phyloP scores from a whole-genome alignment of 2,329 filamentous ascomycete species.

The Diaporthe humulicola region DNA sequence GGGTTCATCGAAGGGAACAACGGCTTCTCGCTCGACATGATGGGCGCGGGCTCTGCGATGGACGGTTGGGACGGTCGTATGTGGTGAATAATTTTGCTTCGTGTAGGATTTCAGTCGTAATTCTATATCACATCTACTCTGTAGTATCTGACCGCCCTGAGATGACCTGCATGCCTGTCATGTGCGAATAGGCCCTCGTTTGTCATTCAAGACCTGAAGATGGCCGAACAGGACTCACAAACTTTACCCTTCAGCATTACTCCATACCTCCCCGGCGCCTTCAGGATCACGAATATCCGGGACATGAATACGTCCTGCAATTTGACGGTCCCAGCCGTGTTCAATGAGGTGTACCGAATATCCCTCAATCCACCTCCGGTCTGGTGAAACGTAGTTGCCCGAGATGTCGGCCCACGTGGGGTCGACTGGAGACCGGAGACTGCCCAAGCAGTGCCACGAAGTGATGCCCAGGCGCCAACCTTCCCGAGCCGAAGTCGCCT shows the following conservation, averaged over 20 bases:
- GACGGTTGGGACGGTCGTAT: constrained; percentile 27
- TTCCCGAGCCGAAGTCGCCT: neutral
- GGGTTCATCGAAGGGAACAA: neutral
- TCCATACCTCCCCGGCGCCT: no score
- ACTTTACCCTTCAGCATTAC: no score
- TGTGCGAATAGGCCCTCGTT: no score
- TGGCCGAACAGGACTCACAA: no score
- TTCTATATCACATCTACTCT: neutral
- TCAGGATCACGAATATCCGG: no score
- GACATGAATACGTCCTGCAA: no score
- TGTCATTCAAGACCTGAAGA: no score
- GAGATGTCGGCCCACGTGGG: neutral
- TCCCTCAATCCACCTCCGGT: neutral
- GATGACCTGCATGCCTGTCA: no score
- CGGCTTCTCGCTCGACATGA: constrained; percentile 16
- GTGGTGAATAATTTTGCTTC: neutral
- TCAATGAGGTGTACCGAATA: neutral
- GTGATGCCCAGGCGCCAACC: neutral
- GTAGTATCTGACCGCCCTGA: no score
- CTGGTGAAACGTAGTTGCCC: neutral
- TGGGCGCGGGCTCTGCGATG: constrained; percentile 23
- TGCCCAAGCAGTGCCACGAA: neutral
- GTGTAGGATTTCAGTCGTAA: rapidly evolving
- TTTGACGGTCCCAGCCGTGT: neutral
- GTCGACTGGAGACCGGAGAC: neutral